Evolutionary conservation across 164 flowering plant genomes (phyloP), one percentile per base, ranked within the genome.

Genomic region (Magnolia changhungtana): DNA sequence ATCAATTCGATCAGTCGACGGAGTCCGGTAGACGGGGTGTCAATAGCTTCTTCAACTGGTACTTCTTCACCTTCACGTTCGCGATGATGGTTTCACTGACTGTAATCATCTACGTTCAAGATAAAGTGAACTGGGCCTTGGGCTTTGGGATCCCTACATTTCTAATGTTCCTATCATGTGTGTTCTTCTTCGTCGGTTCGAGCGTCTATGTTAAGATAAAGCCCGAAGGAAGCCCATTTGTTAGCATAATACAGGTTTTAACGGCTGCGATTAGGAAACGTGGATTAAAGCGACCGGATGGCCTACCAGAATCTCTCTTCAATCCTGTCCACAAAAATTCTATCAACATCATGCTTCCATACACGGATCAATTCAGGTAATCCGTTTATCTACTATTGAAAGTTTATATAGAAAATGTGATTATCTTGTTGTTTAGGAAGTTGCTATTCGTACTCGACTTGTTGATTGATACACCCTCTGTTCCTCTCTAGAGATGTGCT

Each of bases 31-130:
- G 85, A 76, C 82, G 84, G 73, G 96, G 96, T 6, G 82, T 92
- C 66, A 84, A 83, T 78, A 94, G 98, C 77, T 96, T 96, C 88
- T 94, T 94, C 89, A 94, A 94, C 64, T 96, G 99, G 99, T 96
- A 91, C 82, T 92, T 82, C 84, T 91, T 92, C 87, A 92, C 97
- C 49, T 89, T 80, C 84, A 92, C 98, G 9, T 86, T 90, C 65
- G 97, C 96, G 0, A 77, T 83, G 84, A 86, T 94, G 88, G 72
- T 96, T 3, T 87, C 98, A 1, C 66, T 94, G 63, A 94, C 98
- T 0, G 16, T 88, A 61, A 88, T 96, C 2, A 97, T 96, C 10
- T 96, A 91, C 50, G 88, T 96, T 21, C 98, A 96, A 80, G 79
- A 90, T 29, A 80, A 83, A 23, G 83, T 93, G 21, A 92, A 88